Evolutionary conservation across 306 rosid species (phyloP).

Genomic region (Fagus crenata): DNA sequence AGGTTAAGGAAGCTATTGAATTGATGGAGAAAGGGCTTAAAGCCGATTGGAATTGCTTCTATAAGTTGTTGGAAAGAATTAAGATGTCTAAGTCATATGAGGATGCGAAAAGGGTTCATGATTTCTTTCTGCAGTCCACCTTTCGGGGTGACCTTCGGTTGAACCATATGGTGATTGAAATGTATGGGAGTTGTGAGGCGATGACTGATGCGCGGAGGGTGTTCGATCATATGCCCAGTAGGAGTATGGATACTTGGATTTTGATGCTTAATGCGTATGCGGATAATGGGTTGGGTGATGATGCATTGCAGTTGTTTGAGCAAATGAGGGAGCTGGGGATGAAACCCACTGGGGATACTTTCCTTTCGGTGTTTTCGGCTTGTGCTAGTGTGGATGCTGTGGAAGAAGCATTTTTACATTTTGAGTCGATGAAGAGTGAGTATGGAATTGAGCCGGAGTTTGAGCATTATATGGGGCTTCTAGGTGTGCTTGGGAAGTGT

Average conservation of each 20-base stretch:
- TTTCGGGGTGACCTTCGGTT: slow-evolving; percentile 58
- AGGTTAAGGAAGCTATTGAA: slow-evolving; percentile 66
- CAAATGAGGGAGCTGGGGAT: slow-evolving; percentile 67
- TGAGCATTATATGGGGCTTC: slow-evolving; percentile 73
- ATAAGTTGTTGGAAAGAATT: slow-evolving; percentile 52
- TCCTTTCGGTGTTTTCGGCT: slow-evolving; percentile 63
- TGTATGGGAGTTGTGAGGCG: slow-evolving; percentile 75
- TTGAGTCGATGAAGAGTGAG: slow-evolving; percentile 64
- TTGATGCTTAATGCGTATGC: slow-evolving; percentile 73
- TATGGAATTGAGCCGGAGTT: slow-evolving; percentile 54
- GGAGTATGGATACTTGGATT: slow-evolving; percentile 73
- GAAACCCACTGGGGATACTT: slow-evolving; percentile 64
- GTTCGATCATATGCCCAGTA: slow-evolving; percentile 79
- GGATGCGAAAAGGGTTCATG: slow-evolving; percentile 76
- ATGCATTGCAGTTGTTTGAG: slow-evolving; percentile 78
- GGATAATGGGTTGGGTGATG: slow-evolving; percentile 74
- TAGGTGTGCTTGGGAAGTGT: slow-evolving; percentile 75
- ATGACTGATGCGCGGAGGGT: slow-evolving; percentile 83
- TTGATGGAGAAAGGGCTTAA: slow-evolving; percentile 76
- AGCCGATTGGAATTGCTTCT: slow-evolving; percentile 68
- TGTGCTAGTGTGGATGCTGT: slow-evolving; percentile 87
- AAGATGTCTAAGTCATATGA: slow-evolving; percentile 60
- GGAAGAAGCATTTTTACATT: slow-evolving; percentile 72
- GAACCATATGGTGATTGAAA: slow-evolving; percentile 66
- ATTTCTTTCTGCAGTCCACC: slow-evolving; percentile 69